Evolutionary conservation across 345 rosid genomes (phyloP).

Genomic region (Eucalyptus dawsonii): DNA sequence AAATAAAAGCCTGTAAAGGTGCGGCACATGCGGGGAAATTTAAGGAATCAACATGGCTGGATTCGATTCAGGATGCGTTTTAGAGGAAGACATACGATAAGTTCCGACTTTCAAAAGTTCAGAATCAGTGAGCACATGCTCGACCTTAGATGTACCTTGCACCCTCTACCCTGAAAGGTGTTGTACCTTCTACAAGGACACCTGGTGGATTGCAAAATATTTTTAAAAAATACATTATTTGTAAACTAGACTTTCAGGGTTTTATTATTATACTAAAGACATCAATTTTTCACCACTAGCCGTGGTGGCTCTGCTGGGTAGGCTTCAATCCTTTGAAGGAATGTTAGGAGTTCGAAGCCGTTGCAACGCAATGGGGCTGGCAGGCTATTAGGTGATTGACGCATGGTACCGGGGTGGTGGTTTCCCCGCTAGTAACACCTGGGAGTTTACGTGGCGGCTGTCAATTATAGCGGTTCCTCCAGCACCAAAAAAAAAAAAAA

Average conservation of each 20-base stretch:
- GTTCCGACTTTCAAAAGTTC: background rate
- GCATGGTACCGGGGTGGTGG: fast-evolving
- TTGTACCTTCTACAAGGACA: background rate
- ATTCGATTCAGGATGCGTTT: background rate
- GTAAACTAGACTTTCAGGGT: background rate
- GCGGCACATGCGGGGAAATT: background rate
- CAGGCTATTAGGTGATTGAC: no score
- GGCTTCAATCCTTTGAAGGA: no score
- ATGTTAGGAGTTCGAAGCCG: background rate
- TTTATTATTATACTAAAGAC: no score
- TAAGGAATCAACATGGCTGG: background rate
- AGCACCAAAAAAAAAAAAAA: no score
- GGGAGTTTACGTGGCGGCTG: fast-evolving
- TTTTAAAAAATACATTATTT: background rate
- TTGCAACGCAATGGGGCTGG: no score
- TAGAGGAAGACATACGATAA: background rate
- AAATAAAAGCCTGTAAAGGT: background rate
- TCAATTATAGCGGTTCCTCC: no score
- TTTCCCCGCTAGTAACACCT: no score
- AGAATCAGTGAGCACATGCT: background rate
- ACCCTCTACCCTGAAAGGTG: background rate
- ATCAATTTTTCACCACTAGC: no score
- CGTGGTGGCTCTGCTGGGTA: no score
- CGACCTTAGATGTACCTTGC: background rate
- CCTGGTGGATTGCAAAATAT: background rate